Evolutionary conservation across 805 yeast genomes (phyloP).

Genomic region (Ogataea nonfermentans): DNA sequence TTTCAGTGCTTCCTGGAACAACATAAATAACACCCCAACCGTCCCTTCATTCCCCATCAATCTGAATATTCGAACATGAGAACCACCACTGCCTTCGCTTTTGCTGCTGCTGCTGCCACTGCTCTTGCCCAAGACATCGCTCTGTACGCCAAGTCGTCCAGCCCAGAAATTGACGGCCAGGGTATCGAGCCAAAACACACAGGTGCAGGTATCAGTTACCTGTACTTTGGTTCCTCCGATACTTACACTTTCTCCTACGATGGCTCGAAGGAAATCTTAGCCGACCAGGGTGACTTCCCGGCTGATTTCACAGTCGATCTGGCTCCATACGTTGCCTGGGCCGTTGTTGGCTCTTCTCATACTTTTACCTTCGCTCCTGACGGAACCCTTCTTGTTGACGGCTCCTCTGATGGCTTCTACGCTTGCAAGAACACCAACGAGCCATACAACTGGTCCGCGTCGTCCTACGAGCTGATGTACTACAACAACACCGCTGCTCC

Average conservation of each 20-base stretch:
- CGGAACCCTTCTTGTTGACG: constrained; percentile 31
- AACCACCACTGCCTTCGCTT: constrained; percentile 14
- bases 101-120: constrained; percentile 15
- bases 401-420: constrained; percentile 35
- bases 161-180: constrained; percentile 30
- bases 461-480: constrained; percentile 31
- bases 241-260: constrained; percentile 26
- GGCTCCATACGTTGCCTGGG: constrained; percentile 9
- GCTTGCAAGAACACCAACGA: constrained; percentile 45
- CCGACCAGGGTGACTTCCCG: constrained; percentile 2
- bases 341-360: constrained; percentile 7
- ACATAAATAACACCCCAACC: constrained; percentile 4
- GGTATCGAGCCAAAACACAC: constrained; percentile 37
- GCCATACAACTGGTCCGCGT: constrained; percentile 40
- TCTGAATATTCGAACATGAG: constrained; percentile 11
- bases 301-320: constrained; percentile 1
- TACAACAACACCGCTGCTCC: constrained; percentile 22
- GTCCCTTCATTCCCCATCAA: background rate
- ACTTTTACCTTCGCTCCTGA: constrained; percentile 16
- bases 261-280: background rate
- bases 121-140: constrained; percentile 21
- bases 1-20: background rate
- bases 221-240: constrained; percentile 27
- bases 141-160: constrained; percentile 29
- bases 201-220: constrained; percentile 46